A percentile compares a stretch with the other conserved stretches of the same genome.
These are phyloP conservation scores for Blastobotrys illinoisensis DNA, from an alignment of 1,139 yeast species.

Conservation along the genomic window DNA sequence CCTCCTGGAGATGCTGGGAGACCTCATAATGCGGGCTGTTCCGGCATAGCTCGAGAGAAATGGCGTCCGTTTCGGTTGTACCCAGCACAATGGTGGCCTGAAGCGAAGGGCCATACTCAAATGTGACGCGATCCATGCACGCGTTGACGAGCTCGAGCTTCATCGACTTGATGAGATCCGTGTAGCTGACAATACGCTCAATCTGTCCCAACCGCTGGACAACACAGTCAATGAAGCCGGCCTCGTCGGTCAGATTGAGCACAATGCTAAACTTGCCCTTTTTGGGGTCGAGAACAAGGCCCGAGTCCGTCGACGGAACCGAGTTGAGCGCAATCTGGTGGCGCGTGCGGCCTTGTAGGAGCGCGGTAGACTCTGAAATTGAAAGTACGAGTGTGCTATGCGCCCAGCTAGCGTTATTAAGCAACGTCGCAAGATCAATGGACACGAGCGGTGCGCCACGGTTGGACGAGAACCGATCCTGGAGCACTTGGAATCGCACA, in stretches of 20 bases:
- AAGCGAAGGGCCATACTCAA: constrained; percentile 24
- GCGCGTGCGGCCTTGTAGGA: constrained; percentile 25
- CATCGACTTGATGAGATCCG: constrained; percentile 25
- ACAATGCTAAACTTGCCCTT: constrained; percentile 22
- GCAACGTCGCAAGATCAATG: constrained; percentile 19
- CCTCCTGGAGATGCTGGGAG: constrained; percentile 21
- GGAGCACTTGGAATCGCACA: constrained; percentile 22
- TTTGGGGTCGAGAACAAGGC: constrained; percentile 22
- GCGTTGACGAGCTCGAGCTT: constrained; percentile 24
- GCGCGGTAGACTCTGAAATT: constrained; percentile 12
- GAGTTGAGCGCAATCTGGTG: constrained; percentile 16
- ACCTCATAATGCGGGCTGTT: constrained; percentile 26
- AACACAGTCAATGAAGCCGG: constrained; percentile 15
- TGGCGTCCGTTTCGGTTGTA: constrained; percentile 1
- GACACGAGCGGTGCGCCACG: constrained; percentile 20
- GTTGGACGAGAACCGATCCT: constrained; percentile 7
- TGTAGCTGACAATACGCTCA: constrained; percentile 29
- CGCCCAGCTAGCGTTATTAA: constrained; percentile 23
- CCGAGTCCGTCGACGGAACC: constrained; percentile 18
- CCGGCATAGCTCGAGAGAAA: constrained; percentile 16
- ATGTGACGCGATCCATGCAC: constrained; percentile 26
- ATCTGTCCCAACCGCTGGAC: constrained; percentile 22
- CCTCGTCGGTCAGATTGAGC: constrained; percentile 12
- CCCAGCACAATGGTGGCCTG: constrained; percentile 18
- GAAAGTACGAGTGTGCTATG: constrained; percentile 19